phyloP scores from a whole-genome alignment of 2,329 filamentous ascomycete genomes.

The Lasiodiplodia theobromae region DNA sequence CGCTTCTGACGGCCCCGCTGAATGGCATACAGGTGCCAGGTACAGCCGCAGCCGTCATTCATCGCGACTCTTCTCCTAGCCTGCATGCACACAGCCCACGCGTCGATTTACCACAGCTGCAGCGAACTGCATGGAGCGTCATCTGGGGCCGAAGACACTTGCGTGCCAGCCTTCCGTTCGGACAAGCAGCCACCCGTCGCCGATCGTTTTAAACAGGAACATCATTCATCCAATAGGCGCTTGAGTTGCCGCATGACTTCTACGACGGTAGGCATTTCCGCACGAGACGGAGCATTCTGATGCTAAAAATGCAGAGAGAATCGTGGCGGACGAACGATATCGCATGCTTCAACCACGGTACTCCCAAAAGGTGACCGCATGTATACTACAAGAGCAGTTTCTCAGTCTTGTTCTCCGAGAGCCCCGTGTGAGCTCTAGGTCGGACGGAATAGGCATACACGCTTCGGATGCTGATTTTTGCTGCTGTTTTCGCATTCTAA shows the following conservation, averaged over 20 bases:
- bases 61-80: not conserved
- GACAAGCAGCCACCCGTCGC: not conserved
- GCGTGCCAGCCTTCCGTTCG: not conserved
- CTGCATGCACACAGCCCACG: constrained; percentile 8
- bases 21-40: not conserved
- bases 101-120: not conserved
- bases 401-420: not conserved
- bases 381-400: not conserved
- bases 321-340: not conserved
- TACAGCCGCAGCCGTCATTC: constrained; percentile 17
- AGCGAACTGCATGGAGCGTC: not conserved
- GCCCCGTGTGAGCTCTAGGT: no score
- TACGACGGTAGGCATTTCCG: not conserved
- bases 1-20: not conserved
- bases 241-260: not conserved
- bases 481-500: not conserved
- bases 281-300: not conserved
- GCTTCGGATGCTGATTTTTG: not conserved
- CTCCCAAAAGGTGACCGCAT: no score
- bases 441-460: not conserved
- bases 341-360: not conserved
- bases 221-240: not conserved
- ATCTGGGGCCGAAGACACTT: not conserved
- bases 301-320: not conserved
- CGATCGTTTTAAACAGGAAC: not conserved